Evolutionary conservation across 768 basidiomycete genomes (phyloP).

Genomic region (Leucosporidium creatinivorum): DNA sequence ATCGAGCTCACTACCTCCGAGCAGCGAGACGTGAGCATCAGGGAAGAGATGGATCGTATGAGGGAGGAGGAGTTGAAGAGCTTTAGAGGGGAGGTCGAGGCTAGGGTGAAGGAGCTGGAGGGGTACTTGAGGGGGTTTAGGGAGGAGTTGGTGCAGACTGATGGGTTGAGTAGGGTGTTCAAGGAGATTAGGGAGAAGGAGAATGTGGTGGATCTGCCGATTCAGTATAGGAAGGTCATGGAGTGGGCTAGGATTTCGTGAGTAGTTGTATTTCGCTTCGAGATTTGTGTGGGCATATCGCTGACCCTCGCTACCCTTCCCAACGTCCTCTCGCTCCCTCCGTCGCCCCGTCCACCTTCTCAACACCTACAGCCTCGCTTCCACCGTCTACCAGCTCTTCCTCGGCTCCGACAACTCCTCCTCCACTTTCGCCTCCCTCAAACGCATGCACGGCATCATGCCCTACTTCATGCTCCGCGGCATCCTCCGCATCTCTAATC

Average conservation of each 20-base stretch:
- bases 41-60: slow-evolving; percentile 81
- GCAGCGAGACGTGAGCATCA: slow-evolving; percentile 61
- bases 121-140: slow-evolving; percentile 79
- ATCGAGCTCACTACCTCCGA: slow-evolving; percentile 64
- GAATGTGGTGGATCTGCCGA: slow-evolving; percentile 65
- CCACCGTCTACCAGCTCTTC: slow-evolving; percentile 91
- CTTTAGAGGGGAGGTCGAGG: slow-evolving; percentile 80
- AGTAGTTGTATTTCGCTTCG: slow-evolving; percentile 40
- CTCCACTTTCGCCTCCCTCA: slow-evolving; percentile 75
- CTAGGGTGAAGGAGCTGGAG: slow-evolving; percentile 74
- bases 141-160: slow-evolving; percentile 71
- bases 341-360: neutral
- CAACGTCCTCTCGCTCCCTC: slow-evolving; percentile 1
- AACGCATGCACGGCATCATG: slow-evolving; percentile 91
- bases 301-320: neutral
- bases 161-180: slow-evolving; percentile 84
- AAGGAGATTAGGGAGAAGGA: slow-evolving; percentile 74
- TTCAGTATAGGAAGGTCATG: slow-evolving; percentile 76
- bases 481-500: slow-evolving; percentile 85
- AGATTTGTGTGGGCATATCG: too few relatives aligned
- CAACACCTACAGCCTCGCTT: slow-evolving; percentile 61
- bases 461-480: slow-evolving; percentile 95
- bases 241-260: slow-evolving; percentile 98
- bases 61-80: slow-evolving; percentile 78
- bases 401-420: slow-evolving; percentile 88